phyloP scores from a whole-genome alignment of 345 rosid genomes.

The Bruguiera parviflora region DNA sequence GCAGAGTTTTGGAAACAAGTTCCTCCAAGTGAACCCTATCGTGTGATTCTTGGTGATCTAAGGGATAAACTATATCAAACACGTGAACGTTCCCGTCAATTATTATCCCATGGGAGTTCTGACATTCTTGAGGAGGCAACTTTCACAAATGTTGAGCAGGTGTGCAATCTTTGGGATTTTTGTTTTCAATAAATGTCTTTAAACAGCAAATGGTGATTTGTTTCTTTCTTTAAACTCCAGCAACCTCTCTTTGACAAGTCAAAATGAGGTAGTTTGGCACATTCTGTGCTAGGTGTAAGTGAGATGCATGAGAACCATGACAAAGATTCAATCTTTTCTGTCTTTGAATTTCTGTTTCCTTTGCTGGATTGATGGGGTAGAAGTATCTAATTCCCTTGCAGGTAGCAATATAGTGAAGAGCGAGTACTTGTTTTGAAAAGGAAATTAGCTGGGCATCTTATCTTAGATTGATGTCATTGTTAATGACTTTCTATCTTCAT shows the following conservation, averaged over 20 bases:
- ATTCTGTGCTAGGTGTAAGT: background rate
- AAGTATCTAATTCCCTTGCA: background rate
- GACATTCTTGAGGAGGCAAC: constrained; percentile 75
- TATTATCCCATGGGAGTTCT: constrained; percentile 66
- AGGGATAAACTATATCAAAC: constrained; percentile 91
- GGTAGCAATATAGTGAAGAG: background rate
- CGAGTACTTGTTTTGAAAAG: too few species aligned
- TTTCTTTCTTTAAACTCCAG: background rate
- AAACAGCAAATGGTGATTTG: background rate
- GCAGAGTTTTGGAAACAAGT: constrained; percentile 93
- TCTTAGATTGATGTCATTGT: too few species aligned
- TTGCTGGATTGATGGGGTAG: background rate
- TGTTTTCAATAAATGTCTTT: background rate
- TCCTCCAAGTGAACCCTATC: constrained; percentile 87
- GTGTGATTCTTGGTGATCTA: constrained; percentile 88
- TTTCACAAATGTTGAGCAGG: constrained; percentile 80
- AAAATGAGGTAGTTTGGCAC: background rate
- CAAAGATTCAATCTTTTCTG: too few species aligned
- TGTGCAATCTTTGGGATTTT: constrained; percentile 9
- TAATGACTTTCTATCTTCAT: too few species aligned
- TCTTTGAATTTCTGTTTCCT: too few species aligned
- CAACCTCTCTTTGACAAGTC: background rate
- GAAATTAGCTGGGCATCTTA: too few species aligned
- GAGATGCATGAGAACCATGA: background rate
- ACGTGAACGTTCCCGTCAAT: constrained; percentile 87